Evolutionary conservation across 2,329 filamentous ascomycete species (phyloP), one percentile per base, ranked within the genome.

Genomic region (Colletotrichum sp.): DNA sequence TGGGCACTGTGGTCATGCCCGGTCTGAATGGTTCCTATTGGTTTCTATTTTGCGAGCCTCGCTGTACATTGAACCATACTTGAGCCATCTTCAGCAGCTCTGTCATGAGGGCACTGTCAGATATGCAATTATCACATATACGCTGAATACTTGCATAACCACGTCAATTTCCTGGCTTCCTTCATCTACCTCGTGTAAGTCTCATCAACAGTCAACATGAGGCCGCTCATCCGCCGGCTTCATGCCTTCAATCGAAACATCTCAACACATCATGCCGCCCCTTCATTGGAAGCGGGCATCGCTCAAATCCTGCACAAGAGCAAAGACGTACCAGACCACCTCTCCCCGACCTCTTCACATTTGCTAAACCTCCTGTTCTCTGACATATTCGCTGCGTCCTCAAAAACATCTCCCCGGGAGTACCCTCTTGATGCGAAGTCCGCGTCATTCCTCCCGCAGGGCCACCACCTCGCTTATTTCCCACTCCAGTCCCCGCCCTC

Each of bases 391-490:
- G 87, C 67, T 36, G 55, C 64, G 30, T 52, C 65, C 59, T 55
- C 64, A 57, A 76, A 86, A 21, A 76, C 77, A 28, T 78, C 79
- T 77, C 76, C 63, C 6, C 75, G 55, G 1, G 39, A 71, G 3
- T 72, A 76, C 32, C 34, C 66, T 12, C 64, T 78, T 8, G 69
- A 81, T 4, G 52, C 26, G n/a, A 12, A 18, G 5, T 4, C 24
- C 5, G 24, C 65, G 16, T 7, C 36, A 7, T 62, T 82, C 5
- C 85, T 94, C 8, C 92, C 93, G 0, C 88, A 91, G 34, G 94
- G 93, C 44, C 93, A 98, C 83, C 96, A 98, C 83, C 89, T 98
- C 44, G 92, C 96, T 78, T 98, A 98, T 87, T 98, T 98, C 85
- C 95, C 96, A 75, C 90, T 94, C 13, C 90, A 92, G 77, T 87